A percentile compares a stretch with the other conserved stretches of the same genome.
These are phyloP conservation scores for Neospora caninum DNA, from an alignment of 169 alveolate genomes.

Conservation along the genomic window DNA sequence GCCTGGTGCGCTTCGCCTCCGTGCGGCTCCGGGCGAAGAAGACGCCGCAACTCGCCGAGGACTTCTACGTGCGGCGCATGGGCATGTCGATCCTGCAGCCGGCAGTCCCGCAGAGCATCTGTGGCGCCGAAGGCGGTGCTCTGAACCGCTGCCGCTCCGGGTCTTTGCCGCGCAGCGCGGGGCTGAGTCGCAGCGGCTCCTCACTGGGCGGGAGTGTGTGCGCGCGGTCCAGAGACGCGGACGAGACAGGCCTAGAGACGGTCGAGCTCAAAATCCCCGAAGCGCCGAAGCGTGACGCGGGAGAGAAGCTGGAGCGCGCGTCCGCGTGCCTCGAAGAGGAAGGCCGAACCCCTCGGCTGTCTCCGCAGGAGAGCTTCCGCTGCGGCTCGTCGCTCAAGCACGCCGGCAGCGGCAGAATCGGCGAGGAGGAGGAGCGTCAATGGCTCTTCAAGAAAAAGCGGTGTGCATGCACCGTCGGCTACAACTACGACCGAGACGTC, in stretches of 20 bases:
- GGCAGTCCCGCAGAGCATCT: neutral
- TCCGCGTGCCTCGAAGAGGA: neutral
- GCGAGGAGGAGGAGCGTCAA: neutral
- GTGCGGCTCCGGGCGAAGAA: constrained; percentile 49
- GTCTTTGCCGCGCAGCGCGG: neutral
- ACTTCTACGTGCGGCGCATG: constrained; percentile 58
- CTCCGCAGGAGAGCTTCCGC: neutral
- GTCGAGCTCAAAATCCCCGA: neutral
- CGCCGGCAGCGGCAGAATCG: neutral
- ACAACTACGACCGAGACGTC: constrained; percentile 6
- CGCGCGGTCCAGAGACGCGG: neutral
- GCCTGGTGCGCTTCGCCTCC: constrained; percentile 49
- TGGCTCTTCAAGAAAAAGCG: constrained; percentile 3
- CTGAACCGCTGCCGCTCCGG: neutral
- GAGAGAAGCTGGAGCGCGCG: neutral
- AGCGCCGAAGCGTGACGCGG: neutral
- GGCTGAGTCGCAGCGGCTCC: neutral
- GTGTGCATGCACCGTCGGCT: neutral
- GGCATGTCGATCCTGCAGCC: constrained; percentile 60
- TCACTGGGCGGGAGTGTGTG: neutral
- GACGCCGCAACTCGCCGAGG: constrained; percentile 61
- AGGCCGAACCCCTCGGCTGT: too few relatives aligned
- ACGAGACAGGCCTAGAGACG: too few relatives aligned
- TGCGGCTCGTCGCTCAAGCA: neutral
- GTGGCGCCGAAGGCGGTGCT: neutral